Conservation (phyloP, 495 filamentous ascomycete species). For the Penicillium chermesinum region DNA sequence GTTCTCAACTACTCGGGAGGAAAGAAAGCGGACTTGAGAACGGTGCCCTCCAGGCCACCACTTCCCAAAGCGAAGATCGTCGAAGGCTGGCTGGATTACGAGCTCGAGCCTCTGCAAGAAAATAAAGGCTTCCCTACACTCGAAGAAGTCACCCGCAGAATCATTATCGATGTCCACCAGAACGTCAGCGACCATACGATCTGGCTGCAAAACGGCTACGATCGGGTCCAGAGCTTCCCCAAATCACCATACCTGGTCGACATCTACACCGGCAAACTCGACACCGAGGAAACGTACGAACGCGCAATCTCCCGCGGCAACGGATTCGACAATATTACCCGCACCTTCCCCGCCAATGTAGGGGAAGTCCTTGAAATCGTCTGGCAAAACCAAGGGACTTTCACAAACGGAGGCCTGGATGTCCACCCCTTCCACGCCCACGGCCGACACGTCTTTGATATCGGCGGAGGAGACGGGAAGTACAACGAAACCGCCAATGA, state of each 20-base stretch:
- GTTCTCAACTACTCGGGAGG: slow-evolving; percentile 43
- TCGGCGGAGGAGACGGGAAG: slow-evolving; percentile 52
- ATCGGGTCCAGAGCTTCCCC: slow-evolving; percentile 43
- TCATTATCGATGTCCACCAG: slow-evolving; percentile 42
- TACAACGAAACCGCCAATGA: slow-evolving; percentile 53
- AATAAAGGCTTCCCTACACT: slow-evolving; percentile 40
- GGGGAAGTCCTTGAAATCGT: slow-evolving; percentile 62
- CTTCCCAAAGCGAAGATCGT: slow-evolving; percentile 34
- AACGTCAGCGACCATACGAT: slow-evolving; percentile 39
- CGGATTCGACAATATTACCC: slow-evolving; percentile 50
- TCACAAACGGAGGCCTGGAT: slow-evolving; percentile 43
- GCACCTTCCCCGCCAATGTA: slow-evolving; percentile 48
- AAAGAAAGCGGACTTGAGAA: slow-evolving; percentile 16
- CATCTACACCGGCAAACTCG: slow-evolving; percentile 46
- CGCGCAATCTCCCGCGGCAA: slow-evolving; percentile 12
- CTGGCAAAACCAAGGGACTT: slow-evolving; percentile 44
- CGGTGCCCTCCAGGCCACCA: slow-evolving; percentile 17
- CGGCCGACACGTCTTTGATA: slow-evolving; percentile 53
- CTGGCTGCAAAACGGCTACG: slow-evolving; percentile 39
- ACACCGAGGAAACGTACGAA: slow-evolving; percentile 35
- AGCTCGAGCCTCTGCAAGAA: slow-evolving; percentile 38
- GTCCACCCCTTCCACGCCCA: slow-evolving; percentile 59
- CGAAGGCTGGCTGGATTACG: slow-evolving; percentile 50
- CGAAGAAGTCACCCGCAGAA: slow-evolving; percentile 48
- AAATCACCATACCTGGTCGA: slow-evolving; percentile 50